Percentiles rank a stretch among this genome's conserved stretches.
Conservation (phyloP, 768 basidiomycete genomes). For the Trametes gibbosa region DNA sequence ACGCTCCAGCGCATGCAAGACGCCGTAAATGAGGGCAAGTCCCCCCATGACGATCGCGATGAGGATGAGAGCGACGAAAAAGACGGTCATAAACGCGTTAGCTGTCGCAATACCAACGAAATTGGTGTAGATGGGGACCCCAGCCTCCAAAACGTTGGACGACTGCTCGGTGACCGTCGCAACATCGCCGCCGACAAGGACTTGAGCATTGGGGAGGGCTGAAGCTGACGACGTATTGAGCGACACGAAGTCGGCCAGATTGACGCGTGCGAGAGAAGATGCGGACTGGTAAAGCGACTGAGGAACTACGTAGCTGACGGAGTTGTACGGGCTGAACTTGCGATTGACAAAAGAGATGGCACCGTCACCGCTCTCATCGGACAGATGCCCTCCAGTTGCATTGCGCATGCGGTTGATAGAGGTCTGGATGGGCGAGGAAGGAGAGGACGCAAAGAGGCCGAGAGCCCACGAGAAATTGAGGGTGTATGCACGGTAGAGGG, state of each 20-base stretch:
- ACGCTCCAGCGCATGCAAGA: slow-evolving; percentile 35
- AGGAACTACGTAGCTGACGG: slow-evolving; percentile 8
- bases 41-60: slow-evolving; percentile 54
- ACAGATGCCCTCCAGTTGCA: slow-evolving; percentile 74
- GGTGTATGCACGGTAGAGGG: slow-evolving; percentile 75
- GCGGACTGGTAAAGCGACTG: slow-evolving; percentile 11
- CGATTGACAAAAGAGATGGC: slow-evolving; percentile 79
- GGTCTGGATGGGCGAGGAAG: slow-evolving; percentile 59
- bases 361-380: slow-evolving; percentile 53
- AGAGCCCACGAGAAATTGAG: slow-evolving; percentile 90
- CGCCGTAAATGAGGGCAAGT: slow-evolving; percentile 50
- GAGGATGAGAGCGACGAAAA: slow-evolving; percentile 68
- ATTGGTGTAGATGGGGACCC: slow-evolving; percentile 80
- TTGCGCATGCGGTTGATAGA: slow-evolving; percentile 83
- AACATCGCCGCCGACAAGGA: slow-evolving; percentile 39
- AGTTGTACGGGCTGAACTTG: slow-evolving; percentile 76
- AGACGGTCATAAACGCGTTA: slow-evolving; percentile 90
- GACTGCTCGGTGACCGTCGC: slow-evolving; percentile 63
- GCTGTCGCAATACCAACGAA: slow-evolving; percentile 75
- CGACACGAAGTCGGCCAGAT: slow-evolving; percentile 9
- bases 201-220: not conserved
- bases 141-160: slow-evolving; percentile 69
- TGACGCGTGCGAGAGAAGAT: slow-evolving; percentile 20
- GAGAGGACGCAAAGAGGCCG: slow-evolving; percentile 61
- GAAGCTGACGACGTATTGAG: not conserved